Base-by-base conservation (phyloP, 2,329 filamentous ascomycete genomes). In the Chaetomium olivaceum region DNA sequence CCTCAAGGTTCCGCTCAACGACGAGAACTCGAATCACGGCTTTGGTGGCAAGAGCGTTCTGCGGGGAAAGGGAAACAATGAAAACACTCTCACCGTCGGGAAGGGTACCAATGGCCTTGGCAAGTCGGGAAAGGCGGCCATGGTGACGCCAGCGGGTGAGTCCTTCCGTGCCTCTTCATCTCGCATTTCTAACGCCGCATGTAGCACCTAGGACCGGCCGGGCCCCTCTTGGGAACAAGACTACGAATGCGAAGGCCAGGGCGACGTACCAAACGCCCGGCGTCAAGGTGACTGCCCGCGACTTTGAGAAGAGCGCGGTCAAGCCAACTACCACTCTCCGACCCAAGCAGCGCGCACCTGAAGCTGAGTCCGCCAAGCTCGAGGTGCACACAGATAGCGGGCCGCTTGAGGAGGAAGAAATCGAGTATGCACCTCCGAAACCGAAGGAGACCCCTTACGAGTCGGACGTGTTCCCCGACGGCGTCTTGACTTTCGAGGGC, bases 201-300 rank as follows among this genome's bases (percentile, higher is more conserved):
- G 4, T 31, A 89, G 87, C 84, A 63, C 84, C 89, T 59, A 87
- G 88, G 66, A 89, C 82, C 2, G 70, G 64, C 66, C 88, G 94
- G 73, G 93, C 93, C 46, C 91, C 92, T 14, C 81, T 99, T 57
- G 94, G 94, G 39, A 90, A 92, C 83, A 99, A 99, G 79, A 98
- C 94, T 1, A 98, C 95, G 61, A 99, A 99, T 77, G 92, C 91
- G 62, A 98, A 96, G 66, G 75, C 75, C 3, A 71, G 81, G 85
- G 89, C 66, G 87, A 83, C 74, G 83, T 82, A 58, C 84, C 88
- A 70, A 69, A 89, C 88, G 4, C 86, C 86, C 7, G 86, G 86
- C 12, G 88, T 85, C 36, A 89, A 88, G 72, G 80, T 80, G 65
- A 80, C 82, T 25, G 82, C 84, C 50, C 82, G 84, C 57, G 86